Conservation (phyloP, 305 asterid genomes). For the Caryopteris hybrid region DNA sequence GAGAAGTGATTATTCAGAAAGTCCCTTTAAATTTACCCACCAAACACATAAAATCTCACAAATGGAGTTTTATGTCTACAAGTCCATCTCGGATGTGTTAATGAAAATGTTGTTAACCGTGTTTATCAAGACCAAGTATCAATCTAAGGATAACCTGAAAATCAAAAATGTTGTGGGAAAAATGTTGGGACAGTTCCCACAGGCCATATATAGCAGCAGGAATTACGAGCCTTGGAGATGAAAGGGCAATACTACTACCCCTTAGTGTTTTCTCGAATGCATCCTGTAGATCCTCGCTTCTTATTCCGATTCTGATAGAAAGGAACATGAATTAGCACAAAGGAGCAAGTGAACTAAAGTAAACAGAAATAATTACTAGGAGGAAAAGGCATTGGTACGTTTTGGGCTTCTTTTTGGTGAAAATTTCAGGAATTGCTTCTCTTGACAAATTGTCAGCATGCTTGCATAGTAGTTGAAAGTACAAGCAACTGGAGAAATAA, state of each 20-base stretch:
- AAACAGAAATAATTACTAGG: conserved; percentile 2
- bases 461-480: conserved; percentile 81
- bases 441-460: conserved; percentile 73
- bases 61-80: neutral
- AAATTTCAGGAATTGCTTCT: conserved; percentile 66
- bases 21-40: neutral
- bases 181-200: conserved; percentile 87
- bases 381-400: conserved; percentile 38
- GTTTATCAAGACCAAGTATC: neutral
- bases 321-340: conserved; percentile 4
- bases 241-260: conserved; percentile 81
- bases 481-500: conserved; percentile 64
- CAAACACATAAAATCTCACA: neutral
- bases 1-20: neutral
- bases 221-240: conserved; percentile 90
- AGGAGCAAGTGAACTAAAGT: neutral
- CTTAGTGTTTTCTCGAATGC: conserved; percentile 55
- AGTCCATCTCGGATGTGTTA: neutral
- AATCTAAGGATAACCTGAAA: conserved; percentile 55
- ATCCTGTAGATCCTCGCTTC: conserved; percentile 80
- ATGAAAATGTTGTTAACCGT: neutral
- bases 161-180: conserved; percentile 53
- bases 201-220: conserved; percentile 88
- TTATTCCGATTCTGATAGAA: conserved; percentile 73
- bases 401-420: conserved; percentile 62